Base-by-base conservation (phyloP, 371 early-diverging fungal species). In the Chytridium lagenaria region DNA sequence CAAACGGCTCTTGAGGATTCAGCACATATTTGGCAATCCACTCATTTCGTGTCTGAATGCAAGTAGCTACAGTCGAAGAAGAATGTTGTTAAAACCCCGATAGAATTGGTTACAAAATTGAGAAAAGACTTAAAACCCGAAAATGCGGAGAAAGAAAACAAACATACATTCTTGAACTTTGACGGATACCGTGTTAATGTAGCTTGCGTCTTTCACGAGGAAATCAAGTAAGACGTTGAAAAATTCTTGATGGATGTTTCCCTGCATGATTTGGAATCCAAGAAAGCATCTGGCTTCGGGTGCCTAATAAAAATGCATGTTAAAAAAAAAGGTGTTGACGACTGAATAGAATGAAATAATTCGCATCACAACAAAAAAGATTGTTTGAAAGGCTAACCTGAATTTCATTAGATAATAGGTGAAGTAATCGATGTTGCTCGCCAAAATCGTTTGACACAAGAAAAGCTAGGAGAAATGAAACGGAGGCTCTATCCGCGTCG, bases 201-300 rank as follows among this genome's bases (percentile, higher is more conserved):
- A 59, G n/a, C 50, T 74, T 3, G 70, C 34, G 22, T 67, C 55
- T 50, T 71, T 71, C 2, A 55, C 30, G 50, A 81, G 75, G 15
- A 69, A 16, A 31, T 81, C 81, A 36, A 82, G 55, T 26, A 80
- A 15, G 10, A 82, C 72, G 37, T 67, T 61, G 55, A 76, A 72
- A 16, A 79, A 50, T 67, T 84, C 84, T 7, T 38, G 10, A 68
- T 84, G 85, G 50, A 83, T 80, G 73, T 84, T 82, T 40, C 67
- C 57, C 67, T 81, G 81, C 85, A 84, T 84, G 34, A 79, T 73
- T 33, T 81, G 80, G 69, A 81, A 84, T 10, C 85, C 85, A 74
- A 77, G 80, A 71, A 79, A 80, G 75, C 80, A 81, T 34, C 85
- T 75, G 16, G 81, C 81, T 74, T 84, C 85, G 38, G 85, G 80